Conservation (phyloP, 164 flowering plant genomes). For the Litsea cubeba region DNA sequence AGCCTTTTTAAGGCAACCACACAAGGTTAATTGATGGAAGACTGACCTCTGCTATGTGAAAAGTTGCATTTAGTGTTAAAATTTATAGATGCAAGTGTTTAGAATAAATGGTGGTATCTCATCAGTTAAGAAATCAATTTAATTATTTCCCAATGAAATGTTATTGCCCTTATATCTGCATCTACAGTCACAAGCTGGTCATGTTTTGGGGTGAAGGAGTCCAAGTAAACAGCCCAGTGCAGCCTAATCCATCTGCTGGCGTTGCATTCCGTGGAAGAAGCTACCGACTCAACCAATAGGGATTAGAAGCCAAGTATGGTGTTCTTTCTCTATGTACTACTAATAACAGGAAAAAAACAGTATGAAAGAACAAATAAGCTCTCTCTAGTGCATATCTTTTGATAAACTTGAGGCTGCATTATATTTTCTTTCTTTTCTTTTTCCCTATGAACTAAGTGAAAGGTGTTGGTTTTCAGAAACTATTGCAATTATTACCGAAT, state of each 20-base stretch:
- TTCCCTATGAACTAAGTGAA: neutral
- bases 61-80: neutral
- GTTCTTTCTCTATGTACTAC: neutral
- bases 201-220: slow-evolving; percentile 42
- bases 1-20: too few relatives aligned
- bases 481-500: neutral
- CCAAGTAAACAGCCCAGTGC: slow-evolving; percentile 39
- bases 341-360: too few relatives aligned
- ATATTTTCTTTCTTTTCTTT: neutral
- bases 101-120: neutral
- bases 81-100: too few relatives aligned
- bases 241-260: slow-evolving; percentile 29
- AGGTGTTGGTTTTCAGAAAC: neutral
- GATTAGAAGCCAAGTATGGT: neutral
- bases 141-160: neutral
- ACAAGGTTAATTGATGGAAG: too few relatives aligned
- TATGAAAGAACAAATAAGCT: neutral
- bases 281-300: slow-evolving; percentile 28
- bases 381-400: neutral
- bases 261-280: slow-evolving; percentile 43
- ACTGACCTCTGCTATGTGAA: too few relatives aligned
- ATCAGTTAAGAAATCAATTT: neutral
- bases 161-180: slow-evolving; percentile 4
- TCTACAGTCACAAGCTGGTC: slow-evolving; percentile 46
- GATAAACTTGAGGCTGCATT: neutral